Evolutionary conservation across 2,329 filamentous ascomycete species (phyloP), one percentile per base, ranked within the genome.

Genomic region (Aschersonia sp.): DNA sequence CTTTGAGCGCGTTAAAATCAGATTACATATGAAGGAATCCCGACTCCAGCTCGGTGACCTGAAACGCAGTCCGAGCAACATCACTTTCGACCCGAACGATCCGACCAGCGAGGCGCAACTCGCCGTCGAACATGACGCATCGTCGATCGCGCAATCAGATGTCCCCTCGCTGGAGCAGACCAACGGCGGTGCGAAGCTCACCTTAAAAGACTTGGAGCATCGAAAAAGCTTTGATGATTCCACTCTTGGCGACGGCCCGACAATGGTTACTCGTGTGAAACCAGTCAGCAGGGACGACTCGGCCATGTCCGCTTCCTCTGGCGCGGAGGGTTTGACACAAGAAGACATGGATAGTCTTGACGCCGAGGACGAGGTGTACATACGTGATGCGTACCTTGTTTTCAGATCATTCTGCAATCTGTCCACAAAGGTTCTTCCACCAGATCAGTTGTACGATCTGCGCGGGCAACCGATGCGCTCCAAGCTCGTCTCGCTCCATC

Each of bases 391-490:
- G 7, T 98, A 97, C 64, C 77, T 98, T 29, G 89, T 98, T 44
- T 97, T 98, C 69, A 80, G 92, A 32, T 95, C 92, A 3, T 92
- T 98, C 69, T 98, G 94, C 73, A 95, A 96, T 65, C 72, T 98
- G 44, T 96, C 91, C 50, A 96, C 91, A 52, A 98, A 98, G 63
- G 72, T 89, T 41, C 72, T 98, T 30, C 80, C 86, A 6, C 81
- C 89, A 2, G 92, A 98, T 52, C 89, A 97, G 63, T 80, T 95
- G 28, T 89, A 91, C 58, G 92, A 98, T 59, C 70, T 95, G 46
- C 89, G 88, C 48, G 91, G 89, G 20, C 89, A 96, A 60, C 87
- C 91, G 40, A 98, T 98, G 91, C 83, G 92, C 51, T 96, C 91
- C 3, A 98, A 98, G 66, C 74, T 98, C 46, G 79, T 98, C 52